Evolutionary conservation across 2,329 filamentous ascomycete species (phyloP), one percentile per base, ranked within the genome.

Genomic region (Phialocephala subalpina): DNA sequence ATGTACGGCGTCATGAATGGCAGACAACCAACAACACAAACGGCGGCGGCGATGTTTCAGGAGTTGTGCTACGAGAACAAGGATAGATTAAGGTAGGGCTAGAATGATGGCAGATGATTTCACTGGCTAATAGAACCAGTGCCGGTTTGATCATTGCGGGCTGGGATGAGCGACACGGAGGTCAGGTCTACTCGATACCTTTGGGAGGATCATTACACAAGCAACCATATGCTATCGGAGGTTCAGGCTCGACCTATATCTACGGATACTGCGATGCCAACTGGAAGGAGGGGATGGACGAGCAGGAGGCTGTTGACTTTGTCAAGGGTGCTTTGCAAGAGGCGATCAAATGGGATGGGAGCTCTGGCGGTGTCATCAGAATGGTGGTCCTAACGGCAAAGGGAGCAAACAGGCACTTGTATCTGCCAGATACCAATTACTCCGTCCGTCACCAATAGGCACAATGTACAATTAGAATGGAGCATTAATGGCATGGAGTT

Each of bases 341-440:
- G 85, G 96, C 96, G 18, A 98, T 99, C 86, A 97, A 97, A 83
- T 99, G 96, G 96, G 96, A 99, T 78, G 96, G 96, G 70, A 97
- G 94, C 84, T 98, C 96, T 2, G 96, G 96, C 72, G 96, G 96
- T 82, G 96, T 99, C 67, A 99, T 99, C 76, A 90, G 96, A 74
- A 93, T 99, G 92, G 95, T 98, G 69, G 96, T 99, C 66, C 82
- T 99, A 81, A 99, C 95, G 69, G 90, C 89, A 75, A 89, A 92
- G 77, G 96, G 96, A 40, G 94, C 95, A 7, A 90, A 96, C 81
- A 89, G 96, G 82, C 96, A 98, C 84, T 82, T 99, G 78, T 99
- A 98, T 80, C 86, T 99, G 76, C 96, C 96, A 52, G 95, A 99
- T 83, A 92, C 92, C 76, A 89, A 91, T 75, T 99, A 99, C 83